Evolutionary conservation across 768 basidiomycete species (phyloP), one percentile per base, ranked within the genome.

Genomic region (Boletus rubescentipes): DNA sequence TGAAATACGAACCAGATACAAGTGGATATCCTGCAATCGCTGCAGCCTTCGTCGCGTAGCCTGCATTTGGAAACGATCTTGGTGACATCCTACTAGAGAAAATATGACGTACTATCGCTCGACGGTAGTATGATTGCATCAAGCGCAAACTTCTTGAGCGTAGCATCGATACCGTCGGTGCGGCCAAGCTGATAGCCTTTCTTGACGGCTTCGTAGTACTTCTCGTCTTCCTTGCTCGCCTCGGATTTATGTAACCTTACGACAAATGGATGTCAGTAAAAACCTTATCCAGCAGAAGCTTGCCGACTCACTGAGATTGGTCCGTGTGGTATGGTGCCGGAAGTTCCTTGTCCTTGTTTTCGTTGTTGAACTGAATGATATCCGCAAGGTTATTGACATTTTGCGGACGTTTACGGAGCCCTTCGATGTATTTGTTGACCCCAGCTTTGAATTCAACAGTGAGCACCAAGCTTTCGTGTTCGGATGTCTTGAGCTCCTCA

Each of bases 361-460:
- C 74, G 23, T 75, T 69, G 59, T 87, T 77, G 67, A 85, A 86
- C 18, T 64, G 66, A 38, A 87, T 85, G 51, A 87, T 57, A 53
- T 85, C 82, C 3, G 78, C 81, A 2, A 87, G 74, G 32, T 63
- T 78, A 32, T 76, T 73, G 21, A 86, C 79, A 5, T 81, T 82
- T 1, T 81, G 75, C 0, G 85, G 85, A 37, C 83, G 81, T 37
- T 77, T 63, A 11, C 79, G 55, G 14, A 87, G 70, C 2, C 61
- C 70, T 21, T 75, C 58, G 23, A 79, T 77, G 51, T 80, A 86
- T 23, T 68, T 67, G 51, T 80, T 74, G 20, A 87, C 54, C 52
- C 83, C 75, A 41, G 79, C 84, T 74, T 85, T 87, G 70, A 87
- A 81, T 58, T 87, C 86, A 0, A 75, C 71, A 29, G 76, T 67